phyloP scores from a whole-genome alignment of 2,329 filamentous ascomycete species.

The Botrytis pseudocinerea region DNA sequence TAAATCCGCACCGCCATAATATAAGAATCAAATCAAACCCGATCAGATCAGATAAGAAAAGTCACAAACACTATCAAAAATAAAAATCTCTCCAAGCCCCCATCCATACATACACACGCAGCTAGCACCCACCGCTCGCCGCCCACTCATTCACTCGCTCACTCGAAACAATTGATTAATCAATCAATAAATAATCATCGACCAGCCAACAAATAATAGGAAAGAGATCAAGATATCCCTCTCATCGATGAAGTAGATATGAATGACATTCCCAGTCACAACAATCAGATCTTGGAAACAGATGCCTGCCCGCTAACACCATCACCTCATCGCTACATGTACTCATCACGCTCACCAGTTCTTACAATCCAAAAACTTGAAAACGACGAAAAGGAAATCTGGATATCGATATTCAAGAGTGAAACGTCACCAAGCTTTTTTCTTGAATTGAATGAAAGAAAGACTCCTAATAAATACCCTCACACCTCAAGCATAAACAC shows the following conservation, averaged over 20 bases:
- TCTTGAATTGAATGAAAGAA: slow-evolving; percentile 6
- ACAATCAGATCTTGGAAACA: not conserved
- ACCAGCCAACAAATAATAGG: too few relatives aligned
- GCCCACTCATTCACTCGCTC: not conserved
- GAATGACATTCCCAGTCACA: not conserved
- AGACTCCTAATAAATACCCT: not conserved
- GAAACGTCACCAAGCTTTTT: not conserved
- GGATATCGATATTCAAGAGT: not conserved
- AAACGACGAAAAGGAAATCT: not conserved
- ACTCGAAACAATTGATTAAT: not conserved
- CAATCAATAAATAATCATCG: not conserved
- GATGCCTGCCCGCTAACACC: not conserved
- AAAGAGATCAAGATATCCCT: too few relatives aligned
- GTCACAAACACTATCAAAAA: too few relatives aligned
- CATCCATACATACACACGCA: not conserved
- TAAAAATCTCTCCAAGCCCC: too few relatives aligned
- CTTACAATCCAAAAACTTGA: not conserved
- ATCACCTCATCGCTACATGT: not conserved
- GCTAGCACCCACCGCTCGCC: too few relatives aligned
- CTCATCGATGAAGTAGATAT: not conserved
- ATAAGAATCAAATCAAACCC: too few relatives aligned
- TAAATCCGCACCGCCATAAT: too few relatives aligned
- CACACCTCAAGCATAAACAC: not conserved
- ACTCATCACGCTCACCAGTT: not conserved
- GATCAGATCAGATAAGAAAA: too few relatives aligned